phyloP scores from a whole-genome alignment of 345 rosid species.

The Populus deltoides region DNA sequence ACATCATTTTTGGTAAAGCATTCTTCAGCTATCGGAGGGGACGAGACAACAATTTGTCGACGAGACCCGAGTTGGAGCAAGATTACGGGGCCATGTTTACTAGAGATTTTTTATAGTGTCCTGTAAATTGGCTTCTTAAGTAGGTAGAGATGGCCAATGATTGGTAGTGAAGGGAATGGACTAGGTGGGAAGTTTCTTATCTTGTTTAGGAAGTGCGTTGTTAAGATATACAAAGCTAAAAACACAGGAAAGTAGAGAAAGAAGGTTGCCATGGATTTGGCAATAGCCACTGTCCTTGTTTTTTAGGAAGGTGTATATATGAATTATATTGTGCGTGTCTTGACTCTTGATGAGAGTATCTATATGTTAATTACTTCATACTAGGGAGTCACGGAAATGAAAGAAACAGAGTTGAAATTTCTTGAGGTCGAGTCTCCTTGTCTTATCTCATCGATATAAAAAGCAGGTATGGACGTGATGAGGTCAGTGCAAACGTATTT shows the following conservation, averaged over 20 bases:
- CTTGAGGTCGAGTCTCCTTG: no score
- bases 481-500: no score
- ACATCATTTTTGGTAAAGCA: constrained; percentile 38
- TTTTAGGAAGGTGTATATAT: no score
- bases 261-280: not conserved
- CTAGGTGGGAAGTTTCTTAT: constrained; percentile 21
- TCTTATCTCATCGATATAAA: no score
- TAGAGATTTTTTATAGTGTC: constrained; percentile 23
- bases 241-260: constrained; percentile 10
- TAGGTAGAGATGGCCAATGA: constrained; percentile 42
- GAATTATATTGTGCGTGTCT: not conserved
- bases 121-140: constrained; percentile 23
- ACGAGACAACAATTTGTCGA: constrained; percentile 28
- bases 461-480: no score
- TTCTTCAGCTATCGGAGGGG: constrained; percentile 26
- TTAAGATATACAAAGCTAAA: constrained; percentile 5
- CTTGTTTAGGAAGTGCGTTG: constrained; percentile 3
- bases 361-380: no score
- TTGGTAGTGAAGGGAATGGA: constrained; percentile 23
- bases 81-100: constrained; percentile 16
- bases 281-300: not conserved
- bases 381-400: no score
- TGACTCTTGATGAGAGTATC: no score
- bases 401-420: no score
- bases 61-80: constrained; percentile 29